Evolutionary conservation across 2,329 filamentous ascomycete genomes (phyloP), one percentile per base, ranked within the genome.

Genomic region (Penicillium sp.): DNA sequence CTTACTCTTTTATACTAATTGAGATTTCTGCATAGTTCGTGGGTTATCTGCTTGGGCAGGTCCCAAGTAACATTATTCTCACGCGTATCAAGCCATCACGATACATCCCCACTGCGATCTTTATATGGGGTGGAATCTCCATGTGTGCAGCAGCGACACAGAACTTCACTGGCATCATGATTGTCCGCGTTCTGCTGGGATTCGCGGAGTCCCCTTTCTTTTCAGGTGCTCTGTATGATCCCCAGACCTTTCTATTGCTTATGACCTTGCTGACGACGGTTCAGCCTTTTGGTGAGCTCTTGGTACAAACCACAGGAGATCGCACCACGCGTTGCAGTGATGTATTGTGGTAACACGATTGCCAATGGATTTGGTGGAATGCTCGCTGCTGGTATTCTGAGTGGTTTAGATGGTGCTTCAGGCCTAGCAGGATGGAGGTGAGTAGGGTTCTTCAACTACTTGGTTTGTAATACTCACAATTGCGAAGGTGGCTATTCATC

Each of bases 261-360:
- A 50, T 13, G 11, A 29, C 3, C 2, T 4, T 54, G 23, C n/a
- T 47, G 45, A 27, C 13, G 16, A 31, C 7, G n/a, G 16, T 16
- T 9, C 5, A 62, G 59, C 35, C 55, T 59, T 3, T 29, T 62
- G 39, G 60, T 78, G 0, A 74, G 71, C 0, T 62, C 70, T 54
- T 90, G 88, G 87, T 91, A 91, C 65, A 90, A 86, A 0, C 81
- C 87, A 43, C 84, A 85, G 60, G 89, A 89, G 53, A 67, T 81
- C 19, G 75, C 76, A 1, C 66, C 75, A 19, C 70, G 80, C 4
- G 78, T 79, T 42, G 76, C 78, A 0, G 73, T 77, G 59, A 74
- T 80, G 39, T 81, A 80, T 59, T 74, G 71, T 5, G 76, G 75
- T 6, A 76, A 72, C 49, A 61, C 73, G n/a, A 63, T 77, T 7